These are phyloP conservation scores for Lophium mytilinum DNA, from an alignment of 495 filamentous ascomycete genomes.

Conservation along the genomic window DNA sequence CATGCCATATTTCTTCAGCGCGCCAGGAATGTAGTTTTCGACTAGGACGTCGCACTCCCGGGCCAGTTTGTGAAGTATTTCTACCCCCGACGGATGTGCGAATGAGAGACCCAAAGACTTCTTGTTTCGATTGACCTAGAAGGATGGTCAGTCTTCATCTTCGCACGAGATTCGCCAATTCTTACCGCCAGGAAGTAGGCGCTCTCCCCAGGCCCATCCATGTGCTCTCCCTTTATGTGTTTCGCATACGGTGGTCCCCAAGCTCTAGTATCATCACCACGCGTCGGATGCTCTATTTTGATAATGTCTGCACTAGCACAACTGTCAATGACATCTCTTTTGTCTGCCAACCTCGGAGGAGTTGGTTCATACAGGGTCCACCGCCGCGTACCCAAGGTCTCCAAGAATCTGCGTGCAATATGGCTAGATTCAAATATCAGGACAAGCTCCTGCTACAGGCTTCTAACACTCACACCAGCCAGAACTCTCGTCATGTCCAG, in stretches of 20 bases:
- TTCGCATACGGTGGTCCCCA: constrained; percentile 95
- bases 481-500: constrained; percentile 96
- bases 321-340: neutral
- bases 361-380: constrained; percentile 30
- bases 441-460: neutral
- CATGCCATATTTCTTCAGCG: constrained; percentile 83
- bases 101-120: constrained; percentile 90
- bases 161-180: neutral
- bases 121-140: constrained; percentile 89
- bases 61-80: constrained; percentile 77
- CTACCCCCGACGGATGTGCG: constrained; percentile 69
- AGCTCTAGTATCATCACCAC: constrained; percentile 89
- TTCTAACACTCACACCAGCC: constrained; percentile 64
- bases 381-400: constrained; percentile 72
- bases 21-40: constrained; percentile 91
- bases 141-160: constrained; percentile 1
- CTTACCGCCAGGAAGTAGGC: constrained; percentile 86
- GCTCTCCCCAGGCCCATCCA: constrained; percentile 75
- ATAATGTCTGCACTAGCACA: constrained; percentile 77
- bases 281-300: constrained; percentile 87
- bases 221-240: constrained; percentile 50
- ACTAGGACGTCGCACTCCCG: constrained; percentile 85
- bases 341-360: constrained; percentile 21
- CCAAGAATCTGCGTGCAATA: constrained; percentile 97
- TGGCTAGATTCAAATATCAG: constrained; percentile 49